phyloP scores from a whole-genome alignment of 2,329 filamentous ascomycete species.

The Didymella keratinophila region DNA sequence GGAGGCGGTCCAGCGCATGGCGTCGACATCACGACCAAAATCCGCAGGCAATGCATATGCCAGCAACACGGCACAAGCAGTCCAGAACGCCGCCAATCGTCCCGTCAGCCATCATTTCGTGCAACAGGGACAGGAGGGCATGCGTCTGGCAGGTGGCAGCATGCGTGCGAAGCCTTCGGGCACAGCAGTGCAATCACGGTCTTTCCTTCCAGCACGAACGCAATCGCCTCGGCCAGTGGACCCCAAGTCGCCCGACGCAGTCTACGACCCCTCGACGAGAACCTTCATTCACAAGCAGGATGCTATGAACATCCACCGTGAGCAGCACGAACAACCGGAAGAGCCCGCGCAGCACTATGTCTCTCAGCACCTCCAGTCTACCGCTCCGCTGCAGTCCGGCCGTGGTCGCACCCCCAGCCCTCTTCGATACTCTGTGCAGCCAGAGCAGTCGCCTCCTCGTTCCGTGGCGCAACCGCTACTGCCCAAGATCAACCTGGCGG shows the following conservation, averaged over 20 bases:
- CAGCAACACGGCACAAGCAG: conserved; percentile 39
- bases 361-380: conserved; percentile 29
- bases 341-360: conserved; percentile 33
- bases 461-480: conserved; percentile 21
- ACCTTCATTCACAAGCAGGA: conserved; percentile 49
- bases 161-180: conserved; percentile 60
- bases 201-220: conserved; percentile 22
- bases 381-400: conserved; percentile 18
- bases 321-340: conserved; percentile 39
- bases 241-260: conserved; percentile 48
- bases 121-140: conserved; percentile 48
- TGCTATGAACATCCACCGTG: conserved; percentile 46
- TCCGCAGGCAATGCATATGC: conserved; percentile 34
- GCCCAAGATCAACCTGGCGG: conserved; percentile 9
- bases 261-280: conserved; percentile 49
- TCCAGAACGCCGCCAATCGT: conserved; percentile 48
- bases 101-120: conserved; percentile 54
- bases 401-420: conserved; percentile 32
- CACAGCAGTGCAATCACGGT: conserved; percentile 52
- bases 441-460: conserved; percentile 21
- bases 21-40: conserved; percentile 38
- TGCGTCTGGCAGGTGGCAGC: conserved; percentile 59
- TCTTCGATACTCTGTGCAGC: conserved; percentile 25
- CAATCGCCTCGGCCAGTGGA: conserved; percentile 40
- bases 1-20: conserved; percentile 40